Evolutionary conservation across 1,139 yeast genomes (phyloP).

Genomic region (Komagataea norvegica): DNA sequence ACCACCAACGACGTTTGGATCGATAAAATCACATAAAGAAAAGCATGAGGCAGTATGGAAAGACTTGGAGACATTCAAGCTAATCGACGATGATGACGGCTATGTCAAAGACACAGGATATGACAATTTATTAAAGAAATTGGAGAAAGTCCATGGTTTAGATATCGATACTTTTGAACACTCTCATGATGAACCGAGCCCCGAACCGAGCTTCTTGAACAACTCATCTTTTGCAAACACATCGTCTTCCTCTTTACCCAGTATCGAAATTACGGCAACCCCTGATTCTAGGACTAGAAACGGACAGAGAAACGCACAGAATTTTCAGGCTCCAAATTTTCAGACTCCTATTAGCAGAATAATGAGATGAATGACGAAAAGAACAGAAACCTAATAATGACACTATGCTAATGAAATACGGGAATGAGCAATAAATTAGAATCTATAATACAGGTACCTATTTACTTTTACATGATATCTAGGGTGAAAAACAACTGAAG

Average conservation of each 20-base stretch:
- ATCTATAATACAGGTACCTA: constrained; percentile 4
- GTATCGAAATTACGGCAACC: constrained; percentile 22
- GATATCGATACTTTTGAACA: constrained; percentile 6
- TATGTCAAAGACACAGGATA: constrained; percentile 1
- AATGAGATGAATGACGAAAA: constrained; percentile 17
- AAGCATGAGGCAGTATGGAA: constrained; percentile 30
- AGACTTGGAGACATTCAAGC: constrained; percentile 31
- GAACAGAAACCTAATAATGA: neutral
- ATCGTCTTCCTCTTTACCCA: constrained; percentile 8
- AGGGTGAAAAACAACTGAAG: too few relatives aligned
- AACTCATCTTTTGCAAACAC: constrained; percentile 13
- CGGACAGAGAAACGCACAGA: constrained; percentile 13
- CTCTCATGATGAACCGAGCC: constrained; percentile 1
- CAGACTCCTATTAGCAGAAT: constrained; percentile 28
- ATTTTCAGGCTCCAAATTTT: constrained; percentile 19
- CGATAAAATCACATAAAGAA: constrained; percentile 26
- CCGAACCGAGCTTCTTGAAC: constrained; percentile 16
- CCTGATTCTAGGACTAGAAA: constrained; percentile 16
- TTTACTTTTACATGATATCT: constrained; percentile 3
- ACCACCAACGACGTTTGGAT: constrained; percentile 24
- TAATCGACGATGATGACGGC: constrained; percentile 21
- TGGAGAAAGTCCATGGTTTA: constrained; percentile 7
- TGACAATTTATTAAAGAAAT: constrained; percentile 12
- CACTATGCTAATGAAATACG: too few relatives aligned
- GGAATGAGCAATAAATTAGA: too few relatives aligned